Percentiles rank a stretch among this genome's conserved stretches.
These are phyloP conservation scores for Fraxinus anomala DNA, from an alignment of 257 asterid genomes.

Conservation along the genomic window DNA sequence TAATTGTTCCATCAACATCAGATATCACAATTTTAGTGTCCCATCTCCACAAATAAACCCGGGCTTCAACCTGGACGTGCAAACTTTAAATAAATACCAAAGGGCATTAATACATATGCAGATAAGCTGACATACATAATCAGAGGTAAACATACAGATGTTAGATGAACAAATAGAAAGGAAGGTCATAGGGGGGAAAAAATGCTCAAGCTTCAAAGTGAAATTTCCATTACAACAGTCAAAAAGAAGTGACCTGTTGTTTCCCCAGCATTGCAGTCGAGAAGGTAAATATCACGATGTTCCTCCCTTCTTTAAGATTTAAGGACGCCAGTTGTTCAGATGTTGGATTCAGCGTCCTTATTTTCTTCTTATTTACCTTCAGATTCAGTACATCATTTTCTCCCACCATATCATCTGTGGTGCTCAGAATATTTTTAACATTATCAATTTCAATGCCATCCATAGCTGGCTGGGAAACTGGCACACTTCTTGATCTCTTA, in stretches of 20 bases:
- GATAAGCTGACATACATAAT: neutral
- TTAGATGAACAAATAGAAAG: neutral
- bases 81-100: conserved; percentile 29
- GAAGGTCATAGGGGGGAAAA: neutral
- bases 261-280: conserved; percentile 88
- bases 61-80: conserved; percentile 79
- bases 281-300: conserved; percentile 72
- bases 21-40: conserved; percentile 85
- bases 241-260: conserved; percentile 66
- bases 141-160: neutral
- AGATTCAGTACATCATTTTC: conserved; percentile 38
- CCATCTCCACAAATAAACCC: conserved; percentile 91
- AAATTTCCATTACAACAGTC: conserved; percentile 13
- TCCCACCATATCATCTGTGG: conserved; percentile 34
- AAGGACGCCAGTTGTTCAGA: conserved; percentile 81
- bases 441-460: conserved; percentile 29
- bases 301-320: conserved; percentile 78
- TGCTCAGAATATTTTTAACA: conserved; percentile 26
- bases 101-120: neutral
- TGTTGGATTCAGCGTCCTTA: conserved; percentile 61
- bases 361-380: conserved; percentile 50
- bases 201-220: conserved; percentile 14
- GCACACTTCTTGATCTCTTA: conserved; percentile 43
- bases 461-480: conserved; percentile 33
- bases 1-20: conserved; percentile 98